phyloP scores from a whole-genome alignment of 768 basidiomycete genomes.

The Panellus pusillus region DNA sequence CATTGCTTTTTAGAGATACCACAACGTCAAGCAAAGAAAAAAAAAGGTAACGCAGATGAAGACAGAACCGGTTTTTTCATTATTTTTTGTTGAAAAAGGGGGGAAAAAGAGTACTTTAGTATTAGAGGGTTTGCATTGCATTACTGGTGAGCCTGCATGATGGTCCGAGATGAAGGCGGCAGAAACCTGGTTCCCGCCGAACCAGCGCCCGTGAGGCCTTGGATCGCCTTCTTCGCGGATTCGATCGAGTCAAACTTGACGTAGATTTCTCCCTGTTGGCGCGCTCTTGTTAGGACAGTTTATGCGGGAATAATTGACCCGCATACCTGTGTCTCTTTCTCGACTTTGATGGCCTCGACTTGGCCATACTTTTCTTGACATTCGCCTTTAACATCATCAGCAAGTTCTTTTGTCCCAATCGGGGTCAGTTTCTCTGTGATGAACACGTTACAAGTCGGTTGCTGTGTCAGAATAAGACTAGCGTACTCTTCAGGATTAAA shows the following conservation, averaged over 20 bases:
- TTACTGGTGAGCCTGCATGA: constrained; percentile 89
- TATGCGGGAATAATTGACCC: constrained; percentile 1
- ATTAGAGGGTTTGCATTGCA: constrained; percentile 7
- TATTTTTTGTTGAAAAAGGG: constrained; percentile 27
- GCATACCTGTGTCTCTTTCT: constrained; percentile 86
- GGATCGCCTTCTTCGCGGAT: constrained; percentile 77
- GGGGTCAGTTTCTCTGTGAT: constrained; percentile 81
- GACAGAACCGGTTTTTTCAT: constrained; percentile 25
- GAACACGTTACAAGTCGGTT: constrained; percentile 3
- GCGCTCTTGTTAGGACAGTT: constrained; percentile 8
- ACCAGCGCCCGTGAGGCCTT: constrained; percentile 95
- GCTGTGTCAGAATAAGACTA: neutral
- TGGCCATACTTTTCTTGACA: constrained; percentile 88
- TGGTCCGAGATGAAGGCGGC: constrained; percentile 90
- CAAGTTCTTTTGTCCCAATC: constrained; percentile 98
- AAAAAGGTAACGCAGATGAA: constrained; percentile 33
- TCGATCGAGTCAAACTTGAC: constrained; percentile 85
- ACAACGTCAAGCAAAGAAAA: constrained; percentile 27
- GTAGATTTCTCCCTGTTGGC: constrained; percentile 95
- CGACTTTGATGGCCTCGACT: constrained; percentile 87
- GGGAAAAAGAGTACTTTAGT: constrained; percentile 32
- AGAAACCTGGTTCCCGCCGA: constrained; percentile 87
- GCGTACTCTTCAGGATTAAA: constrained; percentile 94
- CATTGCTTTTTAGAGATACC: constrained; percentile 26
- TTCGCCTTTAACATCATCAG: constrained; percentile 94